Evolutionary conservation across 2,329 filamentous ascomycete species (phyloP).

Genomic region (Aspergillus neotritici): DNA sequence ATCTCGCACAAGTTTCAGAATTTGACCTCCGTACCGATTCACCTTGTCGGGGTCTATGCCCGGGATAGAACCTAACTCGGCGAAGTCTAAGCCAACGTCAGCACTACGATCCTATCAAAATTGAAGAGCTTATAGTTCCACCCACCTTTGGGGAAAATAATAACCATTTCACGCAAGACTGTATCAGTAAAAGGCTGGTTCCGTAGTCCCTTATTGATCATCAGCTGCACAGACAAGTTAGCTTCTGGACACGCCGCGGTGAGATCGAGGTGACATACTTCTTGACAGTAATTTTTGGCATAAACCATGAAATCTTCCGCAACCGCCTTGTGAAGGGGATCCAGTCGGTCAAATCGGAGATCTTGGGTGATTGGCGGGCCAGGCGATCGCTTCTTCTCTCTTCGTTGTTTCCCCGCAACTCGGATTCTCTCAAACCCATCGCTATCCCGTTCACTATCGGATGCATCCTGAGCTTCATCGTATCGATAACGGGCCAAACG

Average conservation of each 20-base stretch:
- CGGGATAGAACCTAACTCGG: conserved; percentile 36
- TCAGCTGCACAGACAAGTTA: conserved; percentile 26
- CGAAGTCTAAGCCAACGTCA: conserved; percentile 27
- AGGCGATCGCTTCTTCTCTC: conserved; percentile 23
- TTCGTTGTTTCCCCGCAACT: conserved; percentile 27
- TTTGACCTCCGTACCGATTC: conserved; percentile 38
- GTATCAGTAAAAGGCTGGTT: conserved; percentile 44
- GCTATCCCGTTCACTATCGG: conserved; percentile 35
- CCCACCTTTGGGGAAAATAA: conserved; percentile 41
- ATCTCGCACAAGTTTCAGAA: conserved; percentile 39
- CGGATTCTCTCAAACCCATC: conserved; percentile 42
- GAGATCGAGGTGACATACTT: conserved; percentile 25
- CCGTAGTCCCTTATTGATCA: conserved; percentile 41
- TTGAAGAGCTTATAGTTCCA: neutral
- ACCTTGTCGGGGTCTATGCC: conserved; percentile 44
- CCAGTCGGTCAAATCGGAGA: conserved; percentile 37
- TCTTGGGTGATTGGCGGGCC: conserved; percentile 46
- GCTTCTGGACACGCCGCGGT: neutral
- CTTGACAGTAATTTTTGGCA: conserved; percentile 40
- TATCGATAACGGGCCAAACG: conserved; percentile 26
- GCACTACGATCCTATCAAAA: neutral
- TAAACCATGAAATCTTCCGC: conserved; percentile 45
- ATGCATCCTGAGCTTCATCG: conserved; percentile 18
- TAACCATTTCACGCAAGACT: conserved; percentile 45
- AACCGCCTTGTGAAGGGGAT: conserved; percentile 39